These are phyloP conservation scores for Botrytis squamosa DNA, from an alignment of 2,329 filamentous ascomycete species.

Conservation along the genomic window DNA sequence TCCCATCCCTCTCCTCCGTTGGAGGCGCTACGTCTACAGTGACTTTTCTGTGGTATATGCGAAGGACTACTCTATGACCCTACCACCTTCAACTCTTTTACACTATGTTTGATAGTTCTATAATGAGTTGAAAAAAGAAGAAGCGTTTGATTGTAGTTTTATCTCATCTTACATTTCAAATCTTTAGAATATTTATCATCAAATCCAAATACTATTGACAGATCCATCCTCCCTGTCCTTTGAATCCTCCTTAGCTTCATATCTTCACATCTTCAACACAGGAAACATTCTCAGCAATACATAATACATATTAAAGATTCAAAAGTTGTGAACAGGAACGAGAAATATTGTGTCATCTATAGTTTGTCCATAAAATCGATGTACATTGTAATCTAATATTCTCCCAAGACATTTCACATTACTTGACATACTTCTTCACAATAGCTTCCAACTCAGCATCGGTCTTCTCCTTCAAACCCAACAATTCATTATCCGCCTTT, in stretches of 20 bases:
- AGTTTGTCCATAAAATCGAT: neutral
- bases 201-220: too few species aligned
- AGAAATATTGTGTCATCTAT: neutral
- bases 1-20: too few species aligned
- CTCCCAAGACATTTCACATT: neutral
- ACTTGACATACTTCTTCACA: slow-evolving; percentile 24
- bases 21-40: too few species aligned
- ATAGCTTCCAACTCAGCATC: slow-evolving; percentile 44
- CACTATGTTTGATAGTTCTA: neutral
- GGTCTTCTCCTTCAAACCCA: slow-evolving; percentile 44
- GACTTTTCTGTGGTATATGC: too few species aligned
- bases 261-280: too few species aligned
- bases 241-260: too few species aligned
- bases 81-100: too few species aligned
- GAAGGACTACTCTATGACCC: too few species aligned
- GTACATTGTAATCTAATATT: neutral
- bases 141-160: neutral
- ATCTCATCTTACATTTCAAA: neutral
- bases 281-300: too few species aligned
- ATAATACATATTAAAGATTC: neutral
- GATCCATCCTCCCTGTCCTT: too few species aligned
- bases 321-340: neutral
- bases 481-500: slow-evolving; percentile 43
- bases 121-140: neutral
- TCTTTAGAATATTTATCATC: too few species aligned